These are phyloP conservation scores for Colletotrichum sp. DNA, from an alignment of 2,329 filamentous ascomycete species.

Conservation along the genomic window DNA sequence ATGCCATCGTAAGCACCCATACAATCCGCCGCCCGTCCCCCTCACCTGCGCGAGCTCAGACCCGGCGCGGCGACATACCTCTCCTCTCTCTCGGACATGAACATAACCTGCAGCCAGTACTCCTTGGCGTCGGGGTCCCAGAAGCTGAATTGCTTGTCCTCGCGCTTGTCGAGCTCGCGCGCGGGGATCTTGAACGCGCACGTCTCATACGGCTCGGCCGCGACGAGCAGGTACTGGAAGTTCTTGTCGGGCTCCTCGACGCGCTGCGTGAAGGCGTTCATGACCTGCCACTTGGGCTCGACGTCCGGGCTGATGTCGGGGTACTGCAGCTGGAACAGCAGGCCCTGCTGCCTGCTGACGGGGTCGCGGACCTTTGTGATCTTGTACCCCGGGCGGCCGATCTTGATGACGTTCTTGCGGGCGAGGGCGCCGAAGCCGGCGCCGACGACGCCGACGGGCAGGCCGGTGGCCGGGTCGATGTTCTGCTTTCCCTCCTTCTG, in stretches of 20 bases:
- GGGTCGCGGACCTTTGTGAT: conserved; percentile 96
- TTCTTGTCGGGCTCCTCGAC: conserved; percentile 93
- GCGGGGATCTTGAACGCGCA: conserved; percentile 96
- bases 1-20: background rate
- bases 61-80: conserved; percentile 74
- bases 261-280: conserved; percentile 97
- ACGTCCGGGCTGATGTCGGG: conserved; percentile 83
- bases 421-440: conserved; percentile 65
- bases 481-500: conserved; percentile 83
- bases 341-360: conserved; percentile 83
- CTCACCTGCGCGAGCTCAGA: conserved; percentile 53
- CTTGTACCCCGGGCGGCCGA: conserved; percentile 94
- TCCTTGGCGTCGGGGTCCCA: conserved; percentile 96
- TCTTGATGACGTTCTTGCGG: conserved; percentile 89
- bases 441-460: conserved; percentile 79
- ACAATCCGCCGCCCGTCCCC: background rate
- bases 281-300: conserved; percentile 87
- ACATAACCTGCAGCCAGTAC: conserved; percentile 97
- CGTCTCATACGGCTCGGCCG: conserved; percentile 97
- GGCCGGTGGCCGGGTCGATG: conserved; percentile 69
- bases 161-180: conserved; percentile 86
- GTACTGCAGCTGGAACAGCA: conserved; percentile 97
- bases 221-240: conserved; percentile 93
- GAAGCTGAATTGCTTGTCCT: conserved; percentile 90
- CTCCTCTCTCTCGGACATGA: conserved; percentile 98